Evolutionary conservation across 495 filamentous ascomycete species (phyloP).

Genomic region (Xylaria grammica): DNA sequence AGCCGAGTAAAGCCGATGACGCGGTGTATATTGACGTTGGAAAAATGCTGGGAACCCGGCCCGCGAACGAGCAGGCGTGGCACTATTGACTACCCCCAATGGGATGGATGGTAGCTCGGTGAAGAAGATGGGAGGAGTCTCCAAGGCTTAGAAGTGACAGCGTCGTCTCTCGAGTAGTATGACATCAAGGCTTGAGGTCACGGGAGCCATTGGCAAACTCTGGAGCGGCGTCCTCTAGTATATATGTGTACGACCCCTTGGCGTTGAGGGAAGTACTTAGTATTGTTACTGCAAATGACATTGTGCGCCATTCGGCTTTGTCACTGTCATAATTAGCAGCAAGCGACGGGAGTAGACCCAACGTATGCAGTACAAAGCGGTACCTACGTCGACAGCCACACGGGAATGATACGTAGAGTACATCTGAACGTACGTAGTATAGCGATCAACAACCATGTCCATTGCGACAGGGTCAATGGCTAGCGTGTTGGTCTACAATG

Average conservation of each 20-base stretch:
- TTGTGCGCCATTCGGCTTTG: neutral
- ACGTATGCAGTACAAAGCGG: constrained; percentile 12
- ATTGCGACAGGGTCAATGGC: constrained; percentile 9
- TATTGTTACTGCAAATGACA: neutral
- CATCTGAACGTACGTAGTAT: constrained; percentile 1
- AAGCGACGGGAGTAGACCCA: neutral
- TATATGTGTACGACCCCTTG: constrained; percentile 9
- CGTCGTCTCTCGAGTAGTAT: constrained; percentile 1
- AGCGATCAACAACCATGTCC: constrained; percentile 14
- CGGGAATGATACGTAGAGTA: constrained; percentile 11
- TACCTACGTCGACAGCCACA: constrained; percentile 7
- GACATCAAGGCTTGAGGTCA: constrained; percentile 10
- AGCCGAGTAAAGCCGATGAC: neutral
- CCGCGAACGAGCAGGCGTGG: neutral
- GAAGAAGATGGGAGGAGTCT: neutral
- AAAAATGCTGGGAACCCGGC: neutral
- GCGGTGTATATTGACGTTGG: neutral
- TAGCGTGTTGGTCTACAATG: constrained; percentile 2
- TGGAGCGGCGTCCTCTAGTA: constrained; percentile 6
- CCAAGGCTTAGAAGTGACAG: neutral
- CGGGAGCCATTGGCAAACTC: neutral
- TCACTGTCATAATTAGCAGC: constrained; percentile 17
- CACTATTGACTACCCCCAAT: neutral
- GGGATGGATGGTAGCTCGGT: neutral
- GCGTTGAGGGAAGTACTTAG: constrained; percentile 1